phyloP scores from a whole-genome alignment of 805 yeast genomes.

The Candida argentea region DNA sequence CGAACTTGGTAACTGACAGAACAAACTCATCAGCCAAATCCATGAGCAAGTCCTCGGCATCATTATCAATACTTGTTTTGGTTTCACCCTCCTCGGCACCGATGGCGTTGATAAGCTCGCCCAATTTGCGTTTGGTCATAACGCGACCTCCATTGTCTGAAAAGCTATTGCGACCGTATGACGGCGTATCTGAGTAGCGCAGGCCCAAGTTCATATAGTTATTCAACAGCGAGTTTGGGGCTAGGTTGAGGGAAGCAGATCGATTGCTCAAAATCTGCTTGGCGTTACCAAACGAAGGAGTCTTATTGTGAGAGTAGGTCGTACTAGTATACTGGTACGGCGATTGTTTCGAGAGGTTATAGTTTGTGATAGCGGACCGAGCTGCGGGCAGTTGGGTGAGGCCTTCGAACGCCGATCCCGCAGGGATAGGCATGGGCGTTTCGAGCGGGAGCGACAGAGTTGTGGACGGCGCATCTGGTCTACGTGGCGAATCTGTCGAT shows the following conservation, averaged over 20 bases:
- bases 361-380: not conserved
- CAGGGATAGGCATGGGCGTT: not conserved
- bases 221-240: slow-evolving; percentile 1
- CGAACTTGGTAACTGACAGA: slow-evolving; percentile 17
- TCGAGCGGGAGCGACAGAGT: not conserved
- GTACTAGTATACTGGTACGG: not conserved
- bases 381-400: not conserved
- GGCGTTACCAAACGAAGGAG: not conserved
- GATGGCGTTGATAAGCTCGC: slow-evolving; percentile 16
- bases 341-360: not conserved
- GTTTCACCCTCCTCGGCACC: slow-evolving; percentile 22
- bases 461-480: not conserved
- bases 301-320: not conserved
- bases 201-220: not conserved
- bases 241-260: not conserved
- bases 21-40: slow-evolving; percentile 22
- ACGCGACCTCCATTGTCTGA: slow-evolving; percentile 20
- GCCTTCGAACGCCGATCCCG: not conserved
- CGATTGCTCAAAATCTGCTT: not conserved
- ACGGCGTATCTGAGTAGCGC: slow-evolving; percentile 2
- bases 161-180: slow-evolving; percentile 6
- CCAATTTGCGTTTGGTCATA: slow-evolving; percentile 16
- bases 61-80: slow-evolving; percentile 17
- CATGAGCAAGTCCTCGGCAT: slow-evolving; percentile 17
- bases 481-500: not conserved